These are phyloP conservation scores for Lentinula raphanica DNA, from an alignment of 768 basidiomycete species.

Conservation along the genomic window DNA sequence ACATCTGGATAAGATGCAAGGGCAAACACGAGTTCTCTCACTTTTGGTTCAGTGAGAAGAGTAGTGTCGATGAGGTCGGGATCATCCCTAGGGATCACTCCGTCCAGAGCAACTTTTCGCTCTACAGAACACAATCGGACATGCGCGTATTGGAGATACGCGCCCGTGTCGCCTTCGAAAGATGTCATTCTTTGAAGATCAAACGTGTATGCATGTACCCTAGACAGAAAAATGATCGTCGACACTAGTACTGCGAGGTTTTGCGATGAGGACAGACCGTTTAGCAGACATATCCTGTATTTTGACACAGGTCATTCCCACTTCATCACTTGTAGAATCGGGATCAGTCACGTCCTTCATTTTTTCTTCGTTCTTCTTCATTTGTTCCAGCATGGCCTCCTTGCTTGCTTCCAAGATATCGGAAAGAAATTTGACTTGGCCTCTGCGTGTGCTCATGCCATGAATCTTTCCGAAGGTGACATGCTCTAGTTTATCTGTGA, in stretches of 20 bases:
- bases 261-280: background rate
- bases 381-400: constrained; percentile 53
- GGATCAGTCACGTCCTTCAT: constrained; percentile 65
- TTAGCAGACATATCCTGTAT: constrained; percentile 10
- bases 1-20: constrained; percentile 40
- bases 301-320: constrained; percentile 74
- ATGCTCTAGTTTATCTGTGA: constrained; percentile 60
- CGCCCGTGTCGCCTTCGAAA: constrained; percentile 45
- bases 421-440: constrained; percentile 70
- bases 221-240: background rate
- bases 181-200: constrained; percentile 43
- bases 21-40: constrained; percentile 37
- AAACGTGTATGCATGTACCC: constrained; percentile 34
- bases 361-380: constrained; percentile 59
- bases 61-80: constrained; percentile 26
- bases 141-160: constrained; percentile 52
- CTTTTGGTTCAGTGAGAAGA: constrained; percentile 36
- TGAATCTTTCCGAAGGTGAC: constrained; percentile 48
- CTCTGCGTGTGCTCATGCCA: constrained; percentile 69
- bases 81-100: constrained; percentile 15
- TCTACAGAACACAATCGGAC: constrained; percentile 45
- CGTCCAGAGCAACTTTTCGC: constrained; percentile 36
- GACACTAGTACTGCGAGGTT: background rate
- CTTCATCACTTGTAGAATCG: constrained; percentile 48
- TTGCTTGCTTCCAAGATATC: constrained; percentile 47